These are phyloP conservation scores for Rhizodiscina lignyota DNA, from an alignment of 495 filamentous ascomycete genomes.

Conservation along the genomic window DNA sequence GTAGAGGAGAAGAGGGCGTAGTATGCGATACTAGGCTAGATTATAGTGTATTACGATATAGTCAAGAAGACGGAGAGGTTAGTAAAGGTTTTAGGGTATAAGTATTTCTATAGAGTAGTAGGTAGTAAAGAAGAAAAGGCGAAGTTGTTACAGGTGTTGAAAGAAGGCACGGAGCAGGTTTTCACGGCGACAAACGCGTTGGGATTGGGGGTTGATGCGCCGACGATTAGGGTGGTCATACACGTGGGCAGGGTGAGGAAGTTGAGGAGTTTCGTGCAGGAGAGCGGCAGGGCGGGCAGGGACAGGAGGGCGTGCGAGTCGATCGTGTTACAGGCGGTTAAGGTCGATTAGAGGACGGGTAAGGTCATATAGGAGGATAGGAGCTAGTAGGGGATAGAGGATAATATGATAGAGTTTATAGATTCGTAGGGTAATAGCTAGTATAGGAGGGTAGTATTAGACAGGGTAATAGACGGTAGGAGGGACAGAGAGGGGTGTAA, in stretches of 20 bases:
- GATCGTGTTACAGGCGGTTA: no score
- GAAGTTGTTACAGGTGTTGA: constrained; percentile 7
- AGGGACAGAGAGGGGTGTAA: no score
- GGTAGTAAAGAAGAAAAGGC: constrained; percentile 4
- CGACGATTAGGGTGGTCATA: constrained; percentile 11
- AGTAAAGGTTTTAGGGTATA: constrained; percentile 2
- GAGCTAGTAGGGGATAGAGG: no score
- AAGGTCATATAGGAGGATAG: no score
- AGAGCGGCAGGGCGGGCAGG: constrained; percentile 13
- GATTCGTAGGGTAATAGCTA: no score
- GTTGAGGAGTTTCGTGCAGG: constrained; percentile 14
- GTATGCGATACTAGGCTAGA: no score
- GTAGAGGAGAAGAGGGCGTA: background rate
- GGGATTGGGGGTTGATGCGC: constrained; percentile 13
- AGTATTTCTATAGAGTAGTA: constrained; percentile 1
- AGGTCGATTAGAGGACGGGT: no score
- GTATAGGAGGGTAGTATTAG: no score
- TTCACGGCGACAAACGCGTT: constrained; percentile 13
- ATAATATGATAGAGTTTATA: no score
- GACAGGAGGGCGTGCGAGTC: constrained; percentile 8
- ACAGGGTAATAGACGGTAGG: no score
- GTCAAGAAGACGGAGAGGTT: constrained; percentile 1
- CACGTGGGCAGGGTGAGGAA: constrained; percentile 5
- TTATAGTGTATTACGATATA: constrained; percentile 3
- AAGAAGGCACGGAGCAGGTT: background rate